Evolutionary conservation across 768 basidiomycete genomes (phyloP).

Genomic region (Rhizopogon roseolus): DNA sequence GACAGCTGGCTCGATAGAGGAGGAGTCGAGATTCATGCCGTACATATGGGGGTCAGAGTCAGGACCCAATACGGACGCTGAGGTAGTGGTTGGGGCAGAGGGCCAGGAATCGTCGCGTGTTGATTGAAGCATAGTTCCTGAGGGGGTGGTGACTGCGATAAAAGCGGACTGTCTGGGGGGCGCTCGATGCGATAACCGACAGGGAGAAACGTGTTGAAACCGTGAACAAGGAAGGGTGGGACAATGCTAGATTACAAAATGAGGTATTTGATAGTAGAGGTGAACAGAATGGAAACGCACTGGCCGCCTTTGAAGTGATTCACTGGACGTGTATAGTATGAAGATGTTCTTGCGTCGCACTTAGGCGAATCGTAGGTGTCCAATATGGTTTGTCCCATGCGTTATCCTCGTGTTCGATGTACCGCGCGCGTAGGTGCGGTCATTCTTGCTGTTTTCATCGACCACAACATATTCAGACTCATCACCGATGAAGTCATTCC

Average conservation of each 20-base stretch:
- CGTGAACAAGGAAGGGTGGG: conserved; percentile 87
- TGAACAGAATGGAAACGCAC: conserved; percentile 27
- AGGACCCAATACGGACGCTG: neutral
- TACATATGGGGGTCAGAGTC: conserved; percentile 20
- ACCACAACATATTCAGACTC: too few relatives aligned
- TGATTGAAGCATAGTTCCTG: conserved; percentile 57
- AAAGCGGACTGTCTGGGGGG: conserved; percentile 52
- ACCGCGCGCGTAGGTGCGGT: too few relatives aligned
- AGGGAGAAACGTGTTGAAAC: conserved; percentile 97
- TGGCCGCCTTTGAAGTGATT: conserved; percentile 66
- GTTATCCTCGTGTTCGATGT: too few relatives aligned
- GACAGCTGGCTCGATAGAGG: conserved; percentile 72
- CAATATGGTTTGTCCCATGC: too few relatives aligned
- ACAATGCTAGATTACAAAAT: conserved; percentile 63
- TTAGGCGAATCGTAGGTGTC: too few relatives aligned
- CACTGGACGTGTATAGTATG: too few relatives aligned
- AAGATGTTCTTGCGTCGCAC: too few relatives aligned
- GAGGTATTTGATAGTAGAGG: neutral
- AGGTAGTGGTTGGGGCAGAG: conserved; percentile 14
- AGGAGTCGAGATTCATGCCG: conserved; percentile 32
- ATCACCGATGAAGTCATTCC: too few relatives aligned
- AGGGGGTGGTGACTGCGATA: conserved; percentile 77
- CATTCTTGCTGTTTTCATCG: too few relatives aligned
- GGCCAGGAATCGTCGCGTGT: conserved; percentile 43
- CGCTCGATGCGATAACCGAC: conserved; percentile 92